phyloP scores from a whole-genome alignment of 331 rosid species.

The Rosa hybrid region DNA sequence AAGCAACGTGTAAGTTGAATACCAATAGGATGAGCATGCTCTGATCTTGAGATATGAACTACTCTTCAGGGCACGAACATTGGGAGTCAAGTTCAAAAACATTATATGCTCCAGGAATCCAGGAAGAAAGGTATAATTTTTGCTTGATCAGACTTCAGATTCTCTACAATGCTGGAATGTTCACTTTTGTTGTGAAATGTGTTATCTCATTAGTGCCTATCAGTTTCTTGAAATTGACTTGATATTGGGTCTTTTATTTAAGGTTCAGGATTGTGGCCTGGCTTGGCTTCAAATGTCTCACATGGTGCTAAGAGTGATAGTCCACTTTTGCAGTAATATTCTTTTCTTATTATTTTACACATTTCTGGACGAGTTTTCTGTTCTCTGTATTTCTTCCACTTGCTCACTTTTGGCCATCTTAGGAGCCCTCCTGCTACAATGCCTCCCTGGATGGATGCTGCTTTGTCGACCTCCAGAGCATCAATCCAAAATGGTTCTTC shows the following conservation, averaged over 20 bases:
- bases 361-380: constrained; percentile 5
- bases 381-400: not conserved
- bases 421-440: constrained; percentile 51
- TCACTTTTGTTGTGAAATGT: not conserved
- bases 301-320: constrained; percentile 27
- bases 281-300: constrained; percentile 41
- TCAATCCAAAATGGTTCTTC: constrained; percentile 41
- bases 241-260: constrained; percentile 18
- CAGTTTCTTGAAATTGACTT: constrained; percentile 3
- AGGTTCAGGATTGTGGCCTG: constrained; percentile 69
- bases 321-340: constrained; percentile 45
- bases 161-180: not conserved
- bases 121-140: constrained; percentile 45
- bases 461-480: constrained; percentile 34
- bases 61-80: constrained; percentile 33
- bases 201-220: not conserved
- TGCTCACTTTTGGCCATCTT: constrained; percentile 26
- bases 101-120: constrained; percentile 30
- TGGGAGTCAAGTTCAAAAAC: constrained; percentile 33
- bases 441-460: constrained; percentile 49
- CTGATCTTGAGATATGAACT: constrained; percentile 13
- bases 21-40: constrained; percentile 10
- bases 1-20: not conserved
- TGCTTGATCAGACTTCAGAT: constrained; percentile 2
- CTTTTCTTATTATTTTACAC: constrained; percentile 12